Percentiles rank a stretch among this genome's conserved stretches.
These are phyloP conservation scores for Trypanosoma theileri DNA, from an alignment of 208 protist species.

Conservation along the genomic window DNA sequence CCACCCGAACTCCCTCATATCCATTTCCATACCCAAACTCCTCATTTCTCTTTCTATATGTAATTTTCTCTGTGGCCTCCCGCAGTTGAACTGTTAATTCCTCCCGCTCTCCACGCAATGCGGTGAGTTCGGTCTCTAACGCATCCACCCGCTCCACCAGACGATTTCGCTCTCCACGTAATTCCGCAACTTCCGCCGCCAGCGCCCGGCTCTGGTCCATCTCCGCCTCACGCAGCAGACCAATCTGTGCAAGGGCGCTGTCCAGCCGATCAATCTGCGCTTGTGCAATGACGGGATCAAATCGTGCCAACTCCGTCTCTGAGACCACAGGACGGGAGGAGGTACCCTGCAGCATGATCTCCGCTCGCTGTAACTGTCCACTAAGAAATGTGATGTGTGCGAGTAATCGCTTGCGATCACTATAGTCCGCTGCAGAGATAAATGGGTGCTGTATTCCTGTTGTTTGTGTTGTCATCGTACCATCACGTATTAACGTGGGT, in stretches of 20 bases:
- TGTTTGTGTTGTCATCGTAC: not conserved
- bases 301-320: conserved; percentile 45
- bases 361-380: conserved; percentile 76
- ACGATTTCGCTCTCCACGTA: conserved; percentile 40
- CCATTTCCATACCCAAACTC: conserved; percentile 41
- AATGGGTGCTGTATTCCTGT: conserved; percentile 22
- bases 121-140: conserved; percentile 24
- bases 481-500: not conserved
- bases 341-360: conserved; percentile 68
- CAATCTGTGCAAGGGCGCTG: conserved; percentile 74
- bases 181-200: conserved; percentile 36
- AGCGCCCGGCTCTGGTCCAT: conserved; percentile 36
- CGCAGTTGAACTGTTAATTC: conserved; percentile 24
- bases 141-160: conserved; percentile 40
- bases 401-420: conserved; percentile 74
- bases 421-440: conserved; percentile 73
- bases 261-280: conserved; percentile 80
- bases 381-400: conserved; percentile 86
- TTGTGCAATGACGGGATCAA: conserved; percentile 83
- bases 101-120: conserved; percentile 32
- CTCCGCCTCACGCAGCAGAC: conserved; percentile 77
- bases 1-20: conserved; percentile 22
- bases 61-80: conserved; percentile 48
- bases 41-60: conserved; percentile 53
- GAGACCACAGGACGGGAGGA: conserved; percentile 40